Conservation (phyloP, 2,329 filamentous ascomycete genomes). For the Dothideomycetidae sp. region DNA sequence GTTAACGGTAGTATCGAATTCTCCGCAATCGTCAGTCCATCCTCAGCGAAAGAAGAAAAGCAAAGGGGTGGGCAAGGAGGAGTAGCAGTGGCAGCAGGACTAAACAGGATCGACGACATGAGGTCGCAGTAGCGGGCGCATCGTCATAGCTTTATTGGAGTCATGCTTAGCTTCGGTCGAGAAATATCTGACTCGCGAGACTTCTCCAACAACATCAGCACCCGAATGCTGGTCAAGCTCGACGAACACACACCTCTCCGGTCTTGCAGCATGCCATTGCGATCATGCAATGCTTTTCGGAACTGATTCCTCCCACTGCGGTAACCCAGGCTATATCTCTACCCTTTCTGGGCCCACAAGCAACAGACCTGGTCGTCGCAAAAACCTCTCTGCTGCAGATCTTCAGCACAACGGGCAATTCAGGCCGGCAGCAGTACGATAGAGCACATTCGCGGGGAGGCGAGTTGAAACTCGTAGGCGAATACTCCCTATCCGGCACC, state of each 20-base stretch:
- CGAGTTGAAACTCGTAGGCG: constrained; percentile 62
- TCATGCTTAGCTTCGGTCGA: not conserved
- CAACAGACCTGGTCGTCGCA: constrained; percentile 77
- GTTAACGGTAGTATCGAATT: too few relatives aligned
- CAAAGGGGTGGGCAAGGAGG: too few relatives aligned
- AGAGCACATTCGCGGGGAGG: constrained; percentile 49
- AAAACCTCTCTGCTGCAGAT: constrained; percentile 89
- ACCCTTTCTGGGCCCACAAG: constrained; percentile 59
- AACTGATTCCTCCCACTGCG: constrained; percentile 84
- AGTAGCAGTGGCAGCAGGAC: too few relatives aligned
- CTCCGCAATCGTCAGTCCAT: too few relatives aligned
- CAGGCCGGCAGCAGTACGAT: constrained; percentile 24
- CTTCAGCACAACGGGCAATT: constrained; percentile 44
- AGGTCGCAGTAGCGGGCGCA: too few relatives aligned
- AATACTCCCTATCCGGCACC: constrained; percentile 72
- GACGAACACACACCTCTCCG: too few relatives aligned
- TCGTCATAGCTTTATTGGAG: not conserved
- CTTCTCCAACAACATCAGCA: too few relatives aligned
- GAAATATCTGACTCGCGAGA: too few relatives aligned
- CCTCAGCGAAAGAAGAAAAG: too few relatives aligned
- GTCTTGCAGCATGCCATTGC: constrained; percentile 5
- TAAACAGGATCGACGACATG: too few relatives aligned
- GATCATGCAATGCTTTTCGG: constrained; percentile 90
- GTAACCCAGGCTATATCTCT: constrained; percentile 76
- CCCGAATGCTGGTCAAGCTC: too few relatives aligned